Evolutionary conservation across 805 yeast species (phyloP).

Genomic region (Candida jianshihensis): DNA sequence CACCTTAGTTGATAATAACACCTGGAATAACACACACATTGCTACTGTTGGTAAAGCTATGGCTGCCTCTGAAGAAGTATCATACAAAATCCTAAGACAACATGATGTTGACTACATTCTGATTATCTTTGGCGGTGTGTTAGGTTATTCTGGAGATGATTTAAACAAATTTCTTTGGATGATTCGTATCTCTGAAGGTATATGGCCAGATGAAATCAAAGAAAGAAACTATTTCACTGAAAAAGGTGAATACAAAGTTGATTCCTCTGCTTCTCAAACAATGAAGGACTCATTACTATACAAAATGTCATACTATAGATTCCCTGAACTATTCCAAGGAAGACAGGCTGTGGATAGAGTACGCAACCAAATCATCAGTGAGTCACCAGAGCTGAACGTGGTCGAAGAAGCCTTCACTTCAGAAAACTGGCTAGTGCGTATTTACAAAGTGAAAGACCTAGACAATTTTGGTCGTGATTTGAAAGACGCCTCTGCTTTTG

Average conservation of each 20-base stretch:
- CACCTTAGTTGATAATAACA: slow-evolving; percentile 95
- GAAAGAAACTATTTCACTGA: slow-evolving; percentile 82
- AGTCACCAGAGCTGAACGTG: slow-evolving; percentile 54
- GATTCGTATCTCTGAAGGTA: slow-evolving; percentile 97
- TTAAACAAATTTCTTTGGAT: slow-evolving; percentile 96
- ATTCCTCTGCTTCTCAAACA: slow-evolving; percentile 69
- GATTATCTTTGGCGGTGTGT: slow-evolving; percentile 86
- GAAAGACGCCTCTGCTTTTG: slow-evolving; percentile 48
- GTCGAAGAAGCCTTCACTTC: slow-evolving; percentile 93
- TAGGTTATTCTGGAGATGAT: slow-evolving; percentile 96
- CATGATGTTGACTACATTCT: slow-evolving; percentile 94
- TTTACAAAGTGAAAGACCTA: slow-evolving; percentile 83
- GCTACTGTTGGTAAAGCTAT: slow-evolving; percentile 99
- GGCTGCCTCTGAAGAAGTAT: slow-evolving; percentile 81
- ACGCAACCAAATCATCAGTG: slow-evolving; percentile 71
- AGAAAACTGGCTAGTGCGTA: slow-evolving; percentile 94
- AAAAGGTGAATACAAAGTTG: slow-evolving; percentile 84
- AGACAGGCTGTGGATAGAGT: slow-evolving; percentile 75
- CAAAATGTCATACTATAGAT: slow-evolving; percentile 88
- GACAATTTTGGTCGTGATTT: slow-evolving; percentile 84
- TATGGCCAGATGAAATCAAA: slow-evolving; percentile 97
- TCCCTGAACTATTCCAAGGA: slow-evolving; percentile 58
- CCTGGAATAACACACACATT: slow-evolving; percentile 99
- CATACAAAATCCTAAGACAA: slow-evolving; percentile 81
- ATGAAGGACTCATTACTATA: slow-evolving; percentile 91